Evolutionary conservation across 2,329 filamentous ascomycete species (phyloP).

Genomic region (Ophiostoma tasmaniense): DNA sequence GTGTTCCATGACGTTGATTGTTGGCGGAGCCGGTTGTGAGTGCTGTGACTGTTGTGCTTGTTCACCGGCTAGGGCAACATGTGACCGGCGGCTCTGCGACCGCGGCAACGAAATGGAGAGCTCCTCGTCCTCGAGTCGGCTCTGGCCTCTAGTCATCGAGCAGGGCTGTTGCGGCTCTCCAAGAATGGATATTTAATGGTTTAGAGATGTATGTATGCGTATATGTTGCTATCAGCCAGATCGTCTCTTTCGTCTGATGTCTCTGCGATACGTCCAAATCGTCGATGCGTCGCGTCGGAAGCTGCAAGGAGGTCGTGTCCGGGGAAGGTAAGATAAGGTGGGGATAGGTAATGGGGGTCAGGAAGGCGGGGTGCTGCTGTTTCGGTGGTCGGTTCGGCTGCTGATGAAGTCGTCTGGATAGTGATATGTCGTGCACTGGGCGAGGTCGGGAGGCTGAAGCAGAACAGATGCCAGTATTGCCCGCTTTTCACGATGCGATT

Average conservation of each 20-base stretch:
- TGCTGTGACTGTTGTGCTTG: neutral
- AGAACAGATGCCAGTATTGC: neutral
- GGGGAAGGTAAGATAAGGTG: constrained; percentile 6
- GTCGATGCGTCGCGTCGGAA: neutral
- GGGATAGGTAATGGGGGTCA: neutral
- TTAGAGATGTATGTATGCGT: too few relatives aligned
- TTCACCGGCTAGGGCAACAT: constrained; percentile 18
- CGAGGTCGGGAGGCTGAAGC: neutral
- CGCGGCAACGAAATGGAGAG: constrained; percentile 68
- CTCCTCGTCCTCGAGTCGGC: constrained; percentile 69
- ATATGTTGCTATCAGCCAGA: neutral
- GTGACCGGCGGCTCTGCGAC: constrained; percentile 49
- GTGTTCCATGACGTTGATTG: constrained; percentile 31
- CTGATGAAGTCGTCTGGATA: neutral
- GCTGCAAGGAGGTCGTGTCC: neutral
- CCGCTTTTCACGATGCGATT: constrained; percentile 4
- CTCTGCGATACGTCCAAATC: neutral
- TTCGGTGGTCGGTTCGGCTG: neutral
- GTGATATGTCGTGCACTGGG: neutral
- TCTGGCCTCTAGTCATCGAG: constrained; percentile 38
- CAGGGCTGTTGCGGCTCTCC: neutral
- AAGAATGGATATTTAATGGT: too few relatives aligned
- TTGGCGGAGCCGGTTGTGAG: constrained; percentile 25
- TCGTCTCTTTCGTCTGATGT: neutral
- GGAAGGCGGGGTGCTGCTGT: neutral